These are phyloP conservation scores for Aspergillus thermomutatus DNA, from an alignment of 2,329 filamentous ascomycete genomes.

Conservation along the genomic window DNA sequence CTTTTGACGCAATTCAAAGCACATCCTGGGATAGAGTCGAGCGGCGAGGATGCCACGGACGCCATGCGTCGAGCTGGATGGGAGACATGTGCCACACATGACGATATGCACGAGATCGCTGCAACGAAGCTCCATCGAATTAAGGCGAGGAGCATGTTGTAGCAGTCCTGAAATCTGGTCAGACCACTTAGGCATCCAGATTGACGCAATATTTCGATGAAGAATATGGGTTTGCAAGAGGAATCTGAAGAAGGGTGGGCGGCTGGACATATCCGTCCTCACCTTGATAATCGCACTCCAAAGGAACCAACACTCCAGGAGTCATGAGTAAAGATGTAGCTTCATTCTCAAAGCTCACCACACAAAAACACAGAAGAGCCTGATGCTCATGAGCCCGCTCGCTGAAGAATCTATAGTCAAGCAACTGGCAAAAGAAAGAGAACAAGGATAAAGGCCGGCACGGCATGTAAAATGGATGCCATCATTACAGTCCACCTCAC, in stretches of 20 bases:
- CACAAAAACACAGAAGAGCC: not conserved
- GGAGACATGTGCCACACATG: constrained; percentile 22
- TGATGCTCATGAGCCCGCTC: not conserved
- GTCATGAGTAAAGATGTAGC: constrained; percentile 16
- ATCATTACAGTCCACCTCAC: constrained; percentile 1
- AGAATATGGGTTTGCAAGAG: not conserved
- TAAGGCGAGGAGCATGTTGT: constrained; percentile 35
- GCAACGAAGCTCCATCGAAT: constrained; percentile 24
- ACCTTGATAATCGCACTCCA: constrained; percentile 18
- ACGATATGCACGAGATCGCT: constrained; percentile 19
- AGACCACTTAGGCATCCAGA: constrained; percentile 6
- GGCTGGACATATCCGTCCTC: not conserved
- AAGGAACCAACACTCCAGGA: constrained; percentile 22
- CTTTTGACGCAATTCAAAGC: constrained; percentile 59
- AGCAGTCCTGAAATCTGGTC: constrained; percentile 17
- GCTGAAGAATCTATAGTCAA: not conserved
- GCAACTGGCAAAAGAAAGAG: not conserved
- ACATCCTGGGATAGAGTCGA: constrained; percentile 54
- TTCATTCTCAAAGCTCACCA: constrained; percentile 19
- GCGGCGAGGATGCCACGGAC: constrained; percentile 25
- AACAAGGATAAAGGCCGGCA: constrained; percentile 3
- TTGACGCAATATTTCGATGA: not conserved
- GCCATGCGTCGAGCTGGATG: constrained; percentile 13
- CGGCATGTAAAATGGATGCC: constrained; percentile 1
- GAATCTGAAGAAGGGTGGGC: not conserved